These are phyloP conservation scores for Penstemon barbatus DNA, from an alignment of 257 asterid species.

Conservation along the genomic window DNA sequence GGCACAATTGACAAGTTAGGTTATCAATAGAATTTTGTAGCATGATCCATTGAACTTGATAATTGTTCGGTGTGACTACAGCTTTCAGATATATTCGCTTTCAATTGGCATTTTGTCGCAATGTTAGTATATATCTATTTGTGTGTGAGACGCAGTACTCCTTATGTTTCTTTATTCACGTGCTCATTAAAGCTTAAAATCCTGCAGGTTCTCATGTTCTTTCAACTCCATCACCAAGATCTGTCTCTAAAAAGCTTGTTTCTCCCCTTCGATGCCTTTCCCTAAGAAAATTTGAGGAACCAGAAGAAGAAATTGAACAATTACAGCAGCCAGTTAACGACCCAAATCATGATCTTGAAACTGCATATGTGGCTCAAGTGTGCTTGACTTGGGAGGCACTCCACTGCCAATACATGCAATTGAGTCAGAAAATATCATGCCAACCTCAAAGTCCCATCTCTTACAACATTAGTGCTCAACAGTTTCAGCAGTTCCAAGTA, in stretches of 20 bases:
- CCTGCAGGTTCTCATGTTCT: constrained; percentile 55
- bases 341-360: constrained; percentile 74
- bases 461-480: constrained; percentile 88
- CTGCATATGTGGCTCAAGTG: constrained; percentile 80
- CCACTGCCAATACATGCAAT: constrained; percentile 84
- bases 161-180: neutral
- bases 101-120: neutral
- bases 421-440: constrained; percentile 67
- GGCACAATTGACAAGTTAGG: neutral
- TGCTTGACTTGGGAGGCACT: constrained; percentile 99
- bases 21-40: neutral
- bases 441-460: constrained; percentile 55
- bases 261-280: constrained; percentile 88
- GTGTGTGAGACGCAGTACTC: constrained; percentile 3
- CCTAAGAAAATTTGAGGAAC: constrained; percentile 59
- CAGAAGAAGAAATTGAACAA: constrained; percentile 75
- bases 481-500: constrained; percentile 89
- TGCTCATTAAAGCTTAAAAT: constrained; percentile 15
- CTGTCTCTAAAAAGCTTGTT: constrained; percentile 71
- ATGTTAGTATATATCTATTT: neutral
- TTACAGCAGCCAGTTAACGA: constrained; percentile 61
- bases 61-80: neutral
- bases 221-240: constrained; percentile 67
- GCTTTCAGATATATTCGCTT: neutral
- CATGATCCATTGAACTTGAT: neutral